Evolutionary conservation across 345 rosid species (phyloP).

Genomic region (Camelina neglecta): DNA sequence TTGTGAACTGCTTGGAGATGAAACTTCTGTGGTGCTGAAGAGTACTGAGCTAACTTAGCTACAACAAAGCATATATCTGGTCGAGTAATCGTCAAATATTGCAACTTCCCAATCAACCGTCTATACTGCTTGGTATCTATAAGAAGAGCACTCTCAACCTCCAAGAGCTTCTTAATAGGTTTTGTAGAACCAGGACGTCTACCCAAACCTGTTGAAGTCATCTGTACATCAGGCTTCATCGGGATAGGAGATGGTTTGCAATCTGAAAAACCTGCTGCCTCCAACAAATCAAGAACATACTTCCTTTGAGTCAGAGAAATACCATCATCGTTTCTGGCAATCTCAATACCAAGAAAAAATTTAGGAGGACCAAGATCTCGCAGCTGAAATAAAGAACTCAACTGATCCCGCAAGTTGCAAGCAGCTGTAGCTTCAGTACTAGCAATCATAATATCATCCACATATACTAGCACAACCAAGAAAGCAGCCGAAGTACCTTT

Average conservation of each 20-base stretch:
- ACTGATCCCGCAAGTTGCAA: rapidly evolving
- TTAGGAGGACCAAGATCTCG: no score
- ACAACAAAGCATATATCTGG: background rate
- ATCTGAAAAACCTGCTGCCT: no score
- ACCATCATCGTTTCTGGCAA: no score
- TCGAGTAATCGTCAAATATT: background rate
- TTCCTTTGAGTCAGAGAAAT: no score
- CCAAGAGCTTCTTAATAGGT: no score
- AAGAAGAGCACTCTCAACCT: rapidly evolving
- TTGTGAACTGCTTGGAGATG: background rate
- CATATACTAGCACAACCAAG: background rate
- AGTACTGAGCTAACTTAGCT: background rate
- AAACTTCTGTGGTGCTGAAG: rapidly evolving
- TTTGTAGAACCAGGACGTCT: no score
- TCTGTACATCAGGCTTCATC: background rate
- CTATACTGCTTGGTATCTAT: rapidly evolving
- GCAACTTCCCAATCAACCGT: rapidly evolving
- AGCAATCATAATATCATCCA: background rate
- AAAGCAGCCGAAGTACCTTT: no score
- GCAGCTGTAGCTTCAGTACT: background rate
- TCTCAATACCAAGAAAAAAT: no score
- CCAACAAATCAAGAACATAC: no score
- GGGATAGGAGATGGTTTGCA: background rate
- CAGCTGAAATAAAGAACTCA: no score
- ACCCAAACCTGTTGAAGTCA: background rate